A percentile compares a stretch with the other conserved stretches of the same genome.
Conservation (phyloP, 208 protist genomes). For the Leishmania gerbilli region DNA sequence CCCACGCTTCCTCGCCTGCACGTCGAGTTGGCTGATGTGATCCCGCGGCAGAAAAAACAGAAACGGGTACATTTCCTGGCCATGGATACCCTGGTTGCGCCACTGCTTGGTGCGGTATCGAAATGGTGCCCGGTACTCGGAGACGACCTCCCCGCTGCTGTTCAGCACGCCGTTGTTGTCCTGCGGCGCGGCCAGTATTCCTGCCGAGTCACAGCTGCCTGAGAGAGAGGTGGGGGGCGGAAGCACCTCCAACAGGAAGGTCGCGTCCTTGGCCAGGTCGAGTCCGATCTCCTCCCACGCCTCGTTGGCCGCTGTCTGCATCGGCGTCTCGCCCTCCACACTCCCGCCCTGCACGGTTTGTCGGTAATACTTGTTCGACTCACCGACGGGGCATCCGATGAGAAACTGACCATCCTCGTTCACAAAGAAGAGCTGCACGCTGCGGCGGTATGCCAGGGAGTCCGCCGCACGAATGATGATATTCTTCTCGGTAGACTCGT, state of each 20-base stretch:
- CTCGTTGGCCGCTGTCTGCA: slow-evolving; percentile 39
- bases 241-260: slow-evolving; percentile 32
- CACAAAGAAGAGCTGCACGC: slow-evolving; percentile 48
- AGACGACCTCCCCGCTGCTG: slow-evolving; percentile 2
- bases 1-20: slow-evolving; percentile 4
- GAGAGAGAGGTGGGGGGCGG: neutral
- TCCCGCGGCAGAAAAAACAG: slow-evolving; percentile 25
- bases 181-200: neutral
- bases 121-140: slow-evolving; percentile 30
- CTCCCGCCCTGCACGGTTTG: slow-evolving; percentile 52
- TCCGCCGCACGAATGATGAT: slow-evolving; percentile 18
- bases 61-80: slow-evolving; percentile 57
- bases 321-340: slow-evolving; percentile 20
- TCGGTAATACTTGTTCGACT: slow-evolving; percentile 19
- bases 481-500: neutral
- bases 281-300: slow-evolving; percentile 52
- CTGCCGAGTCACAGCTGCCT: neutral
- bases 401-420: slow-evolving; percentile 39
- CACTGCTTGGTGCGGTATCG: slow-evolving; percentile 49
- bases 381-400: slow-evolving; percentile 31
- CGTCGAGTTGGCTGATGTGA: neutral
- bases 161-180: neutral
- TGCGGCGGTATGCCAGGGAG: slow-evolving; percentile 20
- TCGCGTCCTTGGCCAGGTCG: neutral
- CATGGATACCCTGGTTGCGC: slow-evolving; percentile 32